Evolutionary conservation across 345 rosid genomes (phyloP), one percentile per base, ranked within the genome.

Genomic region (Salix suchowensis): DNA sequence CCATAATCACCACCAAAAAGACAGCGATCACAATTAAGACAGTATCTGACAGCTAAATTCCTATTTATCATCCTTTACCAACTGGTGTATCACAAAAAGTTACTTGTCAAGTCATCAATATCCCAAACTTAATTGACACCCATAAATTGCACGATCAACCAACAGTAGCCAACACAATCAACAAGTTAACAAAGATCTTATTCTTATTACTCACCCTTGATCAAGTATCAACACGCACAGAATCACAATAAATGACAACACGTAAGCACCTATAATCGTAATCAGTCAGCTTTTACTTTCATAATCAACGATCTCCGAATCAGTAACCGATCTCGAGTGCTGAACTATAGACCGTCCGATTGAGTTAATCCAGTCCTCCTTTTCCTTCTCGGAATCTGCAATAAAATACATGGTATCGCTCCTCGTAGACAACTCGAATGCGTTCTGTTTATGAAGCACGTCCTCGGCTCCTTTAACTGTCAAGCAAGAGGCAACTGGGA

Each of bases 341-440:
- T 89, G 94, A 21, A 91, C 94, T 54, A 89, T 88, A 14, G 90
- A 90, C 61, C 92, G 85, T 40, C 97, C 94, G 80, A 88, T 90
- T 40, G 97, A 88, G 76, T 88, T 90, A 82, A 91, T 91, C 96
- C 94, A 90, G 32, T 90, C 92, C 84, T 91, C 94, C 81, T 89
- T 91, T 77, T 91, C 91, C 75, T 86, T 89, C 81, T 91, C 97
- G 3, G 89, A 80, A 73, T 90, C 97, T 19, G 94, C 94, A 73
- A 88, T 85, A 76, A 88, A 91, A 71, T 85, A 88, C 94, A 88
- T 88, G 6, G 90, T 90, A 48, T 86, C 90, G 7, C 65, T 78
- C 65, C 87, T 76, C 76, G 89, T 85, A 42, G 92, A 87, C 26
- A 91, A 40, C 86, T 88, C 91, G 74, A 91, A 91, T 16, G 89